Percentiles rank a stretch among this genome's conserved stretches.
Conservation (phyloP, 176 grass and related monocot genomes). For the Zoysia pacifica region DNA sequence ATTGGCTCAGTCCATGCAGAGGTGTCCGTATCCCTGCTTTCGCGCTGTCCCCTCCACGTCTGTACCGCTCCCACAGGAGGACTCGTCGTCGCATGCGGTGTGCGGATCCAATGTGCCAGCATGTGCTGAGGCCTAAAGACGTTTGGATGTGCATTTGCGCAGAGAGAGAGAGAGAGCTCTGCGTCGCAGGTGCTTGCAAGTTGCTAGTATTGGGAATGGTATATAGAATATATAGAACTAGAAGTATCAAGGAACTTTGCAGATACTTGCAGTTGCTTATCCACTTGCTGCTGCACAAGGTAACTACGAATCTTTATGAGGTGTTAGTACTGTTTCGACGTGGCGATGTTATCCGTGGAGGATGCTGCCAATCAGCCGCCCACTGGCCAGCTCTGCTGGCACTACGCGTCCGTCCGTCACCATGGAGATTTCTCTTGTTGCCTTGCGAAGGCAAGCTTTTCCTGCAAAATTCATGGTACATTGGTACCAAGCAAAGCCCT, state of each 20-base stretch:
- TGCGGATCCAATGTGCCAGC: slow-evolving; percentile 42
- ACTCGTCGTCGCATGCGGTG: slow-evolving; percentile 29
- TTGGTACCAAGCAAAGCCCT: background rate
- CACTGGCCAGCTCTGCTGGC: background rate
- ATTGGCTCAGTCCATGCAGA: no score
- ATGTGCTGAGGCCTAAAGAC: slow-evolving; percentile 35
- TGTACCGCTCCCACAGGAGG: background rate
- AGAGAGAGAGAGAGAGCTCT: no score
- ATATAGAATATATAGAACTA: no score
- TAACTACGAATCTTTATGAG: no score
- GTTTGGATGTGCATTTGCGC: no score
- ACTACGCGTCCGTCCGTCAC: background rate
- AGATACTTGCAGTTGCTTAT: no score
- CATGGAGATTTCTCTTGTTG: no score
- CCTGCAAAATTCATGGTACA: background rate
- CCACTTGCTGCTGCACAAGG: no score
- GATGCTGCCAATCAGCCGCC: background rate
- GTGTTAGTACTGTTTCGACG: background rate
- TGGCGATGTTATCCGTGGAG: slow-evolving; percentile 2
- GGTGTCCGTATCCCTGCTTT: no score
- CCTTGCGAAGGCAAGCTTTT: background rate
- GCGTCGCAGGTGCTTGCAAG: no score
- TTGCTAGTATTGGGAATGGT: no score
- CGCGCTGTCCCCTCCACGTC: slow-evolving; percentile 31
- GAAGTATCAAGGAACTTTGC: no score